Conservation (phyloP, 306 rosid genomes). For the Astragalus membranaceus region DNA sequence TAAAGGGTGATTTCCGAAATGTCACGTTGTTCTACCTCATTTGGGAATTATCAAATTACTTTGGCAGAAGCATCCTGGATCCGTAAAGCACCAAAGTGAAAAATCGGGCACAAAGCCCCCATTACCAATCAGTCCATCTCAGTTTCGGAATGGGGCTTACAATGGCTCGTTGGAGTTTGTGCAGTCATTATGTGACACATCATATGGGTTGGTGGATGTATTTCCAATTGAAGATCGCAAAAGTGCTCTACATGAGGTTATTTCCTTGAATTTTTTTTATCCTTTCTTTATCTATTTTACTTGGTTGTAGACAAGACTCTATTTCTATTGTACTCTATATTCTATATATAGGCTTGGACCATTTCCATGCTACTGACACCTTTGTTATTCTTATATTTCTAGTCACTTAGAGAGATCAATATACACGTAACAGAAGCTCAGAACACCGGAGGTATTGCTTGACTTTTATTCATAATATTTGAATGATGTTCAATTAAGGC, state of each 20-base stretch:
- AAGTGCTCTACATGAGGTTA: conserved; percentile 89
- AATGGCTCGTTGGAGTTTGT: conserved; percentile 87
- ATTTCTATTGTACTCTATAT: background rate
- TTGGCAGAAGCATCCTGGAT: conserved; percentile 75
- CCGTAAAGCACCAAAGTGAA: conserved; percentile 64
- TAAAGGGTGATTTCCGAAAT: no score
- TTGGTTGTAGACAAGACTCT: background rate
- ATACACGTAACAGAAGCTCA: conserved; percentile 63
- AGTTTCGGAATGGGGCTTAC: conserved; percentile 88
- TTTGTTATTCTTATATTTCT: conserved; percentile 28
- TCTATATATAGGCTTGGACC: background rate
- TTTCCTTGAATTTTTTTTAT: conserved; percentile 20
- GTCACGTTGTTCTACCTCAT: conserved; percentile 8
- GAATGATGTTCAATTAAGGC: conserved; percentile 9
- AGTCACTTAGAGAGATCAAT: conserved; percentile 90
- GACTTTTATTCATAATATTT: conserved; percentile 7
- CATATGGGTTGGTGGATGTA: conserved; percentile 92
- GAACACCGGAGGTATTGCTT: conserved; percentile 76
- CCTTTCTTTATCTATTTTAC: conserved; percentile 19
- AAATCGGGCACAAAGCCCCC: conserved; percentile 77
- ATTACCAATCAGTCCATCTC: conserved; percentile 59
- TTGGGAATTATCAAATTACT: conserved; percentile 18
- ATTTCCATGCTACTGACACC: conserved; percentile 18
- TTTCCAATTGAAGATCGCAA: conserved; percentile 98
- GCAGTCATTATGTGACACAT: conserved; percentile 87